phyloP scores from a whole-genome alignment of 306 rosid genomes.

The Gastrolobium villosum region DNA sequence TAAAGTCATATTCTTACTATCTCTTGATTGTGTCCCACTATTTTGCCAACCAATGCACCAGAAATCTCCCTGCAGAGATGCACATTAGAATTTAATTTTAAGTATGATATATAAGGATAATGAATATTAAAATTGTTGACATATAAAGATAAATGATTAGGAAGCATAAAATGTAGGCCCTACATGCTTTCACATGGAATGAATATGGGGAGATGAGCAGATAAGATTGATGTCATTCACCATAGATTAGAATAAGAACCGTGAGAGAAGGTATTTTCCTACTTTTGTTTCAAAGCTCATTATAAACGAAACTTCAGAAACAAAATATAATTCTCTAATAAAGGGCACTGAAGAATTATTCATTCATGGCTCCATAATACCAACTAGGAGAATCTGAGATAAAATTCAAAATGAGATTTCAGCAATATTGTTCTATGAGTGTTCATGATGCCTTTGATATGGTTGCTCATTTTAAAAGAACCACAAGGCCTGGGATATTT shows the following conservation, averaged over 20 bases:
- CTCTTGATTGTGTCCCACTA: conserved; percentile 89
- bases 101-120: conserved; percentile 33
- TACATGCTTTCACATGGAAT: conserved; percentile 25
- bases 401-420: conserved; percentile 26
- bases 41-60: conserved; percentile 99
- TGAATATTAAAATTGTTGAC: conserved; percentile 24
- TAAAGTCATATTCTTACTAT: conserved; percentile 85
- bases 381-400: conserved; percentile 13
- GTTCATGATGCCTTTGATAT: not conserved
- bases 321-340: conserved; percentile 13
- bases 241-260: conserved; percentile 5
- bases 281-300: conserved; percentile 11
- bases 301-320: not conserved
- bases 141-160: not conserved
- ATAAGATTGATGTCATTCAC: conserved; percentile 8
- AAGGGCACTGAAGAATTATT: conserved; percentile 16
- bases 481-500: not conserved
- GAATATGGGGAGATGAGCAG: conserved; percentile 9
- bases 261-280: conserved; percentile 3
- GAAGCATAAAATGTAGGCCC: conserved; percentile 27
- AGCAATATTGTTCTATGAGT: not conserved
- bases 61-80: conserved; percentile 71
- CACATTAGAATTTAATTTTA: conserved; percentile 39
- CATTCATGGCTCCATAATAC: not conserved
- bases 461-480: not conserved